phyloP scores from a whole-genome alignment of 441 rosid genomes.

The Adansonia gregorii region DNA sequence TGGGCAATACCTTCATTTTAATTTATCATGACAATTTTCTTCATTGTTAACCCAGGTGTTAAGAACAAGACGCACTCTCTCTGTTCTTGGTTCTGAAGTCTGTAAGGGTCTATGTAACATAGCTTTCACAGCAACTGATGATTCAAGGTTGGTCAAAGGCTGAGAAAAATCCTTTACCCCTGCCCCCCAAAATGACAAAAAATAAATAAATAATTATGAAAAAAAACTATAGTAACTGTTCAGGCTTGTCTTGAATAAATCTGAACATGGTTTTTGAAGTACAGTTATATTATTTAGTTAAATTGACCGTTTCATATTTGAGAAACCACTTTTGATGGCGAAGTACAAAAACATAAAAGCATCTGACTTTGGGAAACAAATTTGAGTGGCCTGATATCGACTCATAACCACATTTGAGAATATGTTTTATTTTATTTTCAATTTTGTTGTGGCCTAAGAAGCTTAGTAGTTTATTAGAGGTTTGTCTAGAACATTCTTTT shows the following conservation, averaged over 20 bases:
- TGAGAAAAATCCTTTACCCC: neutral
- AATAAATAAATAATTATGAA: neutral
- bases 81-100: constrained; percentile 55
- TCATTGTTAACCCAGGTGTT: constrained; percentile 56
- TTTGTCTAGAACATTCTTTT: neutral
- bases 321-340: neutral
- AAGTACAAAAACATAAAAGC: neutral
- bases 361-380: neutral
- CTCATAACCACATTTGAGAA: neutral
- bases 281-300: neutral
- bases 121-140: constrained; percentile 57
- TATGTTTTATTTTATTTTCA: neutral
- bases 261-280: constrained; percentile 9
- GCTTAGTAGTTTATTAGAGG: neutral
- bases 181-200: neutral
- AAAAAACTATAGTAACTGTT: constrained; percentile 5
- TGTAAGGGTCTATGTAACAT: constrained; percentile 69
- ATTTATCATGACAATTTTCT: constrained; percentile 10
- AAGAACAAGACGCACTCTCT: constrained; percentile 52
- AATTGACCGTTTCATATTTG: constrained; percentile 9
- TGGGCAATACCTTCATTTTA: constrained; percentile 15
- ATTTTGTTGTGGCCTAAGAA: neutral
- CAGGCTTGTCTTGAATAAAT: constrained; percentile 11
- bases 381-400: neutral
- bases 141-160: constrained; percentile 58